Conservation (phyloP, 345 rosid species). For the Brassica rapa region DNA sequence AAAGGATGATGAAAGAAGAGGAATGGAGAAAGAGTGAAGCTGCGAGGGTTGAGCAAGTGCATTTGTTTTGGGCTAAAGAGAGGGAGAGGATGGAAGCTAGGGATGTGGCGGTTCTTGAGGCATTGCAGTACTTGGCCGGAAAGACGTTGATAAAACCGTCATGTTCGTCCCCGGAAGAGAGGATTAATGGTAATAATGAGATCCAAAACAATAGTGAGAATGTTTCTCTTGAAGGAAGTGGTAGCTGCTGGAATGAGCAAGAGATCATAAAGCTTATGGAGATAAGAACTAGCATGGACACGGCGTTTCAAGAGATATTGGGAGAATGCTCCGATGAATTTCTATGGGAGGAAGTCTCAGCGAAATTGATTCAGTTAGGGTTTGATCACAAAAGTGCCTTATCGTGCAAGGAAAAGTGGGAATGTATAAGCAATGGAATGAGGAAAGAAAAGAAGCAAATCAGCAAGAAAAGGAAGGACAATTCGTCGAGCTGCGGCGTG, state of each 20-base stretch:
- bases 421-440: constrained; percentile 40
- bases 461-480: constrained; percentile 69
- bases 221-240: constrained; percentile 24
- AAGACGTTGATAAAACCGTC: constrained; percentile 40
- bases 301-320: constrained; percentile 46
- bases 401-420: constrained; percentile 64
- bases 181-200: constrained; percentile 30
- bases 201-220: constrained; percentile 35
- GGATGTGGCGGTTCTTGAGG: constrained; percentile 76
- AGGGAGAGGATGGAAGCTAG: constrained; percentile 88
- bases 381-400: constrained; percentile 49
- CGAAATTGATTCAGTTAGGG: constrained; percentile 54
- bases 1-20: constrained; percentile 73
- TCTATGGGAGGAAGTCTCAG: constrained; percentile 55
- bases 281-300: constrained; percentile 55
- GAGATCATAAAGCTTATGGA: constrained; percentile 63
- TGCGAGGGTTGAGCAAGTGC: constrained; percentile 65
- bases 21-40: constrained; percentile 81
- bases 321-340: constrained; percentile 44
- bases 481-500: constrained; percentile 43
- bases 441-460: constrained; percentile 46
- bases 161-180: constrained; percentile 44
- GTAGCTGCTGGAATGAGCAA: constrained; percentile 48
- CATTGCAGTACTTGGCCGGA: constrained; percentile 61
- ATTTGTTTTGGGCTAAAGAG: constrained; percentile 85